Evolutionary conservation across 2,329 filamentous ascomycete species (phyloP), one percentile per base, ranked within the genome.

Genomic region (Microthyrium microscopicum): DNA sequence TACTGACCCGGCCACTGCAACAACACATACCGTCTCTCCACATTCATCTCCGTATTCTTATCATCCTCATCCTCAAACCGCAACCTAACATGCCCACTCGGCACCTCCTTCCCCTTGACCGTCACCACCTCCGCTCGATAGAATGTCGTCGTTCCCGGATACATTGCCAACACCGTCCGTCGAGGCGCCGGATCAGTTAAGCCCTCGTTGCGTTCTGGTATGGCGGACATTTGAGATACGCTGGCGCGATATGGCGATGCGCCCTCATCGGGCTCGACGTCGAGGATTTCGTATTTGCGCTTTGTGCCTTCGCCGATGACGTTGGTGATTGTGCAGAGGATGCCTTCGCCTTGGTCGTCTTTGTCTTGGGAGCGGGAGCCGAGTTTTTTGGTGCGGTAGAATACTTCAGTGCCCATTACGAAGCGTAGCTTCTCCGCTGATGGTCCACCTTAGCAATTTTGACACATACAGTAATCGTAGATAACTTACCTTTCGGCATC

Each of bases 261-360:
- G 9, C 48, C 48, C 1, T 50, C 50, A 19, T 60, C 56, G 2
- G 56, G 55, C 35, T 66, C 62, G 8, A 57, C 52, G 41, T 66
- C 62, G 39, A 62, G 61, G 37, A 66, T 62, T 43, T 66, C 62
- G 48, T 66, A 66, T 4, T 43, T 59, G 17, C 62, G 57, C 43
- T 64, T 61, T 40, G 65, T 66, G 37, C 61, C 62, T 41, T 66
- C 62, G 37, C 62, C 62, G 18, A 64, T 64, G n/a, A 66, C 60
- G 20, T 51, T 50, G 4, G 62, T 65, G 27, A 66, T 58, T 34
- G 55, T 53, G 46, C 61, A 65, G 16, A 66, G 52, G 21, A 65
- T 65, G 37, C 62, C 62, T 49, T 64, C 61, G 43, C 62, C 62
- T 46, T 65, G 61, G 13, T 18, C 15, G 29, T 8, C 26, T 11